Conservation (phyloP, 441 rosid genomes). For the Pelargonium fulgidum region DNA sequence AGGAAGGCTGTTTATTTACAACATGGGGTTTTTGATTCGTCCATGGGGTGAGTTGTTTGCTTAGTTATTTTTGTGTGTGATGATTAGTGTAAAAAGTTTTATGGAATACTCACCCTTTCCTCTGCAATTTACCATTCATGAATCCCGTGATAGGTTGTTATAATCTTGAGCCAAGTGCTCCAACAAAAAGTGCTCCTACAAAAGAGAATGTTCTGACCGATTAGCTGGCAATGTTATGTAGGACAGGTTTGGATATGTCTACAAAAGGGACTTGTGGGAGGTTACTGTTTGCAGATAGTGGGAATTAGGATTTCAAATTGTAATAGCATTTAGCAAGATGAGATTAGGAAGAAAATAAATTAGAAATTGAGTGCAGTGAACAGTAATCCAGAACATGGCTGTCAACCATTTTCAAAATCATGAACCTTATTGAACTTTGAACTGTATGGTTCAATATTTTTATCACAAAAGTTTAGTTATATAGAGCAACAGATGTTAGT, state of each 20-base stretch:
- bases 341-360: no score
- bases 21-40: constrained; percentile 89
- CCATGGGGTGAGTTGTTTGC: constrained; percentile 74
- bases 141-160: neutral
- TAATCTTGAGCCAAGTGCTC: neutral
- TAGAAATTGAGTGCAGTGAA: no score
- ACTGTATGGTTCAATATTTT: no score
- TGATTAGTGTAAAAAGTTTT: neutral
- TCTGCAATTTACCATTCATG: neutral
- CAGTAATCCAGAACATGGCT: no score
- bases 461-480: no score
- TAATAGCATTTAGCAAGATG: no score
- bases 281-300: neutral
- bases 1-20: constrained; percentile 82
- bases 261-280: neutral
- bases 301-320: neutral
- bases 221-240: neutral
- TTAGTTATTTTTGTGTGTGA: neutral
- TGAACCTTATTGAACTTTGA: no score
- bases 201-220: neutral
- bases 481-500: no score
- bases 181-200: neutral
- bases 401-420: no score
- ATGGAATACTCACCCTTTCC: neutral
- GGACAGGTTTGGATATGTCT: neutral